Conservation (phyloP, 108 stramenopile genomes). For the Pinguiococcus pyrenoidosus region DNA sequence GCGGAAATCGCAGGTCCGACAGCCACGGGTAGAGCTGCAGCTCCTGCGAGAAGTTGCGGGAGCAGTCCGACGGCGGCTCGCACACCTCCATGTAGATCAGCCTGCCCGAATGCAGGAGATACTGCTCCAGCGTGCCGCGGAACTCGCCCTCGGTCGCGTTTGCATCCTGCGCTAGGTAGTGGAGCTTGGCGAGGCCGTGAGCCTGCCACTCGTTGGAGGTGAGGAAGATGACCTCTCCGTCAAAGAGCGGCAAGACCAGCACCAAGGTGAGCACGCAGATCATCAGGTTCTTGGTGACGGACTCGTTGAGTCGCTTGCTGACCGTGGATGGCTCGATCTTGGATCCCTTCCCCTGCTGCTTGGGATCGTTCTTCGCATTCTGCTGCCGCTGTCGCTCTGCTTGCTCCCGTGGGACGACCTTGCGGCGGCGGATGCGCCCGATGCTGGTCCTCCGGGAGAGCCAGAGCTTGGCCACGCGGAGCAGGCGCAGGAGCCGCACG, state of each 20-base stretch:
- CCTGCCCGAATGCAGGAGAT: constrained; percentile 1
- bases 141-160: constrained; percentile 17
- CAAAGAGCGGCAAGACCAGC: constrained; percentile 41
- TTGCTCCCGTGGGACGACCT: too few species aligned
- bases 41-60: neutral
- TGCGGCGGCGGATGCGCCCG: too few species aligned
- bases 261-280: constrained; percentile 50
- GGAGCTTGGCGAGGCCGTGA: constrained; percentile 22
- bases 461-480: constrained; percentile 54
- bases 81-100: neutral
- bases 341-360: neutral
- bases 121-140: constrained; percentile 28
- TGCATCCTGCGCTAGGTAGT: constrained; percentile 17
- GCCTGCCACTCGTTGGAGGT: constrained; percentile 18
- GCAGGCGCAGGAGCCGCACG: constrained; percentile 49
- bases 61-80: neutral
- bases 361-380: neutral
- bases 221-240: constrained; percentile 28
- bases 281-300: constrained; percentile 52
- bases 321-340: constrained; percentile 39
- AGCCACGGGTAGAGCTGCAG: neutral
- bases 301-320: constrained; percentile 52
- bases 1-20: neutral
- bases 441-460: constrained; percentile 22
- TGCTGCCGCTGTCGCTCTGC: too few species aligned